These are phyloP conservation scores for Sclerotinia trifoliorum DNA, from an alignment of 2,329 filamentous ascomycete genomes.

Conservation along the genomic window DNA sequence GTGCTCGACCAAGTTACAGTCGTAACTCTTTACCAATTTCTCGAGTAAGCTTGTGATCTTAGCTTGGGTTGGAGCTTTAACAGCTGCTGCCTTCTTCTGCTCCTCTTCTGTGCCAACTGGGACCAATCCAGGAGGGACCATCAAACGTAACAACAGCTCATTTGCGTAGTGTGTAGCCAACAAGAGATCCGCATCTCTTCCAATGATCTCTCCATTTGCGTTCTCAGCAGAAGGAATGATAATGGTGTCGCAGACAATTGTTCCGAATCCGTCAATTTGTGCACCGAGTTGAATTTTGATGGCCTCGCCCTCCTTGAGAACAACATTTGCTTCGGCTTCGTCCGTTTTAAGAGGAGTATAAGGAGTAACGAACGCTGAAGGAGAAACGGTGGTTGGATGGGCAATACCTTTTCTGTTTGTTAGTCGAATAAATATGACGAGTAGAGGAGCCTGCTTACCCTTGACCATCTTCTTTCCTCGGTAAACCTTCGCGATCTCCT, in stretches of 20 bases:
- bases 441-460: constrained; percentile 50
- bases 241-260: constrained; percentile 93
- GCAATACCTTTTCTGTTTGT: constrained; percentile 67
- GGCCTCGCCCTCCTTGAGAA: constrained; percentile 80
- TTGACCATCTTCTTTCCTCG: constrained; percentile 97
- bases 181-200: constrained; percentile 80
- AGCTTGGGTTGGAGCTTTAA: constrained; percentile 79
- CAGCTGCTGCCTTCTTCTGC: constrained; percentile 83
- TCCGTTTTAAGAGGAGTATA: constrained; percentile 92
- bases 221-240: constrained; percentile 65
- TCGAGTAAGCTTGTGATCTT: constrained; percentile 86
- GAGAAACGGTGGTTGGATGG: constrained; percentile 93
- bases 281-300: constrained; percentile 99
- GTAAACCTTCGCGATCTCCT: constrained; percentile 94
- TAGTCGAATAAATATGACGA: constrained; percentile 35
- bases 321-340: constrained; percentile 74
- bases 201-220: constrained; percentile 63
- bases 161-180: constrained; percentile 94
- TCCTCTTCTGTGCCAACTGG: constrained; percentile 85
- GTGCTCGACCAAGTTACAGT: constrained; percentile 91
- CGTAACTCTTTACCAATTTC: constrained; percentile 88
- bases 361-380: constrained; percentile 89
- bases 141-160: constrained; percentile 85
- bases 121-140: constrained; percentile 86
- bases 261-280: constrained; percentile 95